A percentile compares a stretch with the other conserved stretches of the same genome.
Evolutionary conservation across 768 basidiomycete genomes (phyloP).

Genomic region (Mycena crocata): DNA sequence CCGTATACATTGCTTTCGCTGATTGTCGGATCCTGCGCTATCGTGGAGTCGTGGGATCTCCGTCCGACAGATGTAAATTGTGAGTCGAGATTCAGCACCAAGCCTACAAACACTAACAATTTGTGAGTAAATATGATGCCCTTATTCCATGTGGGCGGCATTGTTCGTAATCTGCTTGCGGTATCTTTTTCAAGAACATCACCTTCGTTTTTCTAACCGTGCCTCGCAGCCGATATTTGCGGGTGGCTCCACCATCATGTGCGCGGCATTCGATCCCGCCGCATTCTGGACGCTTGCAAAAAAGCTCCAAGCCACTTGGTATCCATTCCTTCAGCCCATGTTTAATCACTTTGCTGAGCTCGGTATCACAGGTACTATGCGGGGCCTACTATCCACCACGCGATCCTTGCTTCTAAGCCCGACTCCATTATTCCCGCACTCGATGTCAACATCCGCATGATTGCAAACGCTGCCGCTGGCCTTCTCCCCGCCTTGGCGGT

Average conservation of each 20-base stretch:
- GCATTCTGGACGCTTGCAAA: constrained; percentile 59
- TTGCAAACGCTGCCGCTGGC: constrained; percentile 64
- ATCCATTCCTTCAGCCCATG: constrained; percentile 32
- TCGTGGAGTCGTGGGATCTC: constrained; percentile 57
- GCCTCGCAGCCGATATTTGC: constrained; percentile 55
- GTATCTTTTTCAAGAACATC: not conserved
- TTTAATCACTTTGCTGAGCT: not conserved
- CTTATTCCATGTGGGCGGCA: constrained; percentile 70
- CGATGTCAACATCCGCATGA: constrained; percentile 55
- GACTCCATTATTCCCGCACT: constrained; percentile 42
- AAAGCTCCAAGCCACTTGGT: constrained; percentile 61
- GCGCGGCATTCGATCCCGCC: constrained; percentile 62
- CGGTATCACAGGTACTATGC: constrained; percentile 57
- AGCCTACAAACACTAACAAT: not conserved
- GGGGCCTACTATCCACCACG: constrained; percentile 62
- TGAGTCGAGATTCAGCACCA: constrained; percentile 28
- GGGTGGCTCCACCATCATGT: constrained; percentile 66
- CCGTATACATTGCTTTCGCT: constrained; percentile 56
- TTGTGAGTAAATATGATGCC: constrained; percentile 64
- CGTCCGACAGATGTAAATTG: constrained; percentile 56
- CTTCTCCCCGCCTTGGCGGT: constrained; percentile 64
- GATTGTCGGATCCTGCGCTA: constrained; percentile 57
- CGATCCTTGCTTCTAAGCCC: constrained; percentile 54
- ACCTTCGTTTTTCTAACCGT: not conserved
- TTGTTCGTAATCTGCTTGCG: constrained; percentile 67